phyloP scores from a whole-genome alignment of 2,329 filamentous ascomycete species.

The Monilinia fructicola region DNA sequence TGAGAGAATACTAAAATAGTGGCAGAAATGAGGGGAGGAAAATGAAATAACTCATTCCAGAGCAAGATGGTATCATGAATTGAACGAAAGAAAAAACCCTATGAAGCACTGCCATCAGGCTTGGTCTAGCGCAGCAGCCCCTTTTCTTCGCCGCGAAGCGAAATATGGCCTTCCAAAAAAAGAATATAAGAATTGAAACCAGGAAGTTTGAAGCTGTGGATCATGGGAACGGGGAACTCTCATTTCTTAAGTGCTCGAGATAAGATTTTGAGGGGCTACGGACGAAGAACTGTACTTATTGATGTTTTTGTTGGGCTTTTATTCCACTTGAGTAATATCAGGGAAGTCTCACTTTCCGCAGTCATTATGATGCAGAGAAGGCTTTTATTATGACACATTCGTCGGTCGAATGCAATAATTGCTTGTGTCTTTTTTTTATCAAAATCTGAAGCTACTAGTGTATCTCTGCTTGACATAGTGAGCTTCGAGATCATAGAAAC shows the following conservation, averaged over 20 bases:
- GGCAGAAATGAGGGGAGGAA: background rate
- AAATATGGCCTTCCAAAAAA: background rate
- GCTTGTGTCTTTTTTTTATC: no score
- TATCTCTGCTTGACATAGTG: background rate
- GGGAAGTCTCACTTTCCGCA: background rate
- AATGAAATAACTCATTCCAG: background rate
- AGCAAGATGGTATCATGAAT: background rate
- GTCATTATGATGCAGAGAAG: background rate
- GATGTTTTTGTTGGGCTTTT: background rate
- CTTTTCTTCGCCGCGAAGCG: background rate
- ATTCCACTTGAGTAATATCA: background rate
- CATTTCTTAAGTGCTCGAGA: background rate
- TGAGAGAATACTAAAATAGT: no score
- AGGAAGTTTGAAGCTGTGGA: background rate
- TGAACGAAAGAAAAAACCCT: background rate
- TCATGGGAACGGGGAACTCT: background rate
- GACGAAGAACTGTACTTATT: background rate
- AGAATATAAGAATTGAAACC: background rate
- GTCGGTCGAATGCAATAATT: background rate
- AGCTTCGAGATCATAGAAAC: background rate
- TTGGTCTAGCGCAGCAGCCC: background rate
- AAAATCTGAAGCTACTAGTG: background rate
- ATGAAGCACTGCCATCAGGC: background rate
- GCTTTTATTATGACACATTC: no score
- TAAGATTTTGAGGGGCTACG: background rate